Percentiles rank a stretch among this genome's conserved stretches.
Evolutionary conservation across 495 filamentous ascomycete genomes (phyloP).

Genomic region (Podospora pseudoanserina): DNA sequence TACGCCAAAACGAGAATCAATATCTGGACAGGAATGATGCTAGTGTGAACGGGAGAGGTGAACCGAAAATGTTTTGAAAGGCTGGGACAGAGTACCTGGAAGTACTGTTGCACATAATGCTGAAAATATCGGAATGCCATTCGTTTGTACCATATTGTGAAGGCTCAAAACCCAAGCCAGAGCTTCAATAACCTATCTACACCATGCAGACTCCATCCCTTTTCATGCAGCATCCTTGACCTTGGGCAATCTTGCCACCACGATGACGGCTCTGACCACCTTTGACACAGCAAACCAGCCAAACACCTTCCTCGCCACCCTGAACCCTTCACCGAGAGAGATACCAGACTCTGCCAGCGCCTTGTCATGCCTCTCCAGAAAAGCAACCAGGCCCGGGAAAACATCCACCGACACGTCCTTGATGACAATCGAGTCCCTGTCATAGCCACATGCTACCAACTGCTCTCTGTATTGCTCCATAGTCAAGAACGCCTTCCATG

Average conservation of each 20-base stretch:
- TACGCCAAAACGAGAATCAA: too few relatives aligned
- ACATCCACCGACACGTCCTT: neutral
- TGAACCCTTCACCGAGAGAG: neutral
- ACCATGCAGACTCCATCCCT: neutral
- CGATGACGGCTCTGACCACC: neutral
- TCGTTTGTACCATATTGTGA: too few relatives aligned
- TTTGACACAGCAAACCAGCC: neutral
- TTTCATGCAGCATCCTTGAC: neutral
- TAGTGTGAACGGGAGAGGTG: too few relatives aligned
- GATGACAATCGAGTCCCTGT: neutral
- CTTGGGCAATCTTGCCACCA: neutral
- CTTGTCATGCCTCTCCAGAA: neutral
- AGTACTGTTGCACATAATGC: too few relatives aligned
- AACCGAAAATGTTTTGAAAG: too few relatives aligned
- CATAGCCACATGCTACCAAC: constrained; percentile 3
- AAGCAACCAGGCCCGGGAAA: neutral
- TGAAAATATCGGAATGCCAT: too few relatives aligned
- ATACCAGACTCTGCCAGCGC: neutral
- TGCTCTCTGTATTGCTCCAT: constrained; percentile 13
- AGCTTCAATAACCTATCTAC: too few relatives aligned
- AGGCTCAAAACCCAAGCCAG: too few relatives aligned
- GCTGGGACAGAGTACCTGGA: too few relatives aligned
- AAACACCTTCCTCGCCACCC: neutral
- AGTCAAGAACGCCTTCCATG: constrained; percentile 11
- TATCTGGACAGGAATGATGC: too few relatives aligned